Evolutionary conservation across 805 yeast genomes (phyloP).

Genomic region (Lachancea mirantina): DNA sequence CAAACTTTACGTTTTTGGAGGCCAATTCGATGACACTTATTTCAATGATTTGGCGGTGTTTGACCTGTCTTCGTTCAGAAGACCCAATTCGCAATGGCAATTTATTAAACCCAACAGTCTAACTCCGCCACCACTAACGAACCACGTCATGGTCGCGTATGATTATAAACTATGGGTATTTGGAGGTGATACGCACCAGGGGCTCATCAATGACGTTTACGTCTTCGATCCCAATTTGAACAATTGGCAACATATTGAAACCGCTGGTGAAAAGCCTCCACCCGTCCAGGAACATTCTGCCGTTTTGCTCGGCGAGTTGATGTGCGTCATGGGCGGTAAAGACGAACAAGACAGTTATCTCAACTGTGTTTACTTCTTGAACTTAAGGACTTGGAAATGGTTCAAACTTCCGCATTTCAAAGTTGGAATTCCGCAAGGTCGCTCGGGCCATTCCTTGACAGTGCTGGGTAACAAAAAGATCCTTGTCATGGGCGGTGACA

Average conservation of each 20-base stretch:
- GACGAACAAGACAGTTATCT: slow-evolving; percentile 62
- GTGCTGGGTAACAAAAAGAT: slow-evolving; percentile 59
- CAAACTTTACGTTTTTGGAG: slow-evolving; percentile 80
- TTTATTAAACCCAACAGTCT: slow-evolving; percentile 47
- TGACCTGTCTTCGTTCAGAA: slow-evolving; percentile 79
- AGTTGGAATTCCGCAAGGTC: slow-evolving; percentile 58
- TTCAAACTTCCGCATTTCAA: slow-evolving; percentile 44
- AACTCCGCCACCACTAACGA: slow-evolving; percentile 69
- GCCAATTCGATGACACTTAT: slow-evolving; percentile 77
- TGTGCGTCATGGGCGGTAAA: slow-evolving; percentile 89
- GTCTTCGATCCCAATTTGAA: slow-evolving; percentile 62
- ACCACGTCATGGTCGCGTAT: slow-evolving; percentile 81
- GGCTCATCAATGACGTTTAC: slow-evolving; percentile 70
- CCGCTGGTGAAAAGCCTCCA: slow-evolving; percentile 54
- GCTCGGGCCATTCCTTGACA: slow-evolving; percentile 89
- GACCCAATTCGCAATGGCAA: slow-evolving; percentile 82
- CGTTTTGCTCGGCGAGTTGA: slow-evolving; percentile 63
- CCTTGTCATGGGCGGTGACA: slow-evolving; percentile 88
- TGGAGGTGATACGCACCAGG: slow-evolving; percentile 83
- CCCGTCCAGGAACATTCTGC: slow-evolving; percentile 92
- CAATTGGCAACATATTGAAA: slow-evolving; percentile 63
- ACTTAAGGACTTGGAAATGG: slow-evolving; percentile 68
- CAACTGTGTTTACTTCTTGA: slow-evolving; percentile 64
- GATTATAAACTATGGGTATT: slow-evolving; percentile 75
- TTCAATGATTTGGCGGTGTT: slow-evolving; percentile 81